Evolutionary conservation across 768 basidiomycete genomes (phyloP), one percentile per base, ranked within the genome.

Genomic region (Rhodotorula diobovata): DNA sequence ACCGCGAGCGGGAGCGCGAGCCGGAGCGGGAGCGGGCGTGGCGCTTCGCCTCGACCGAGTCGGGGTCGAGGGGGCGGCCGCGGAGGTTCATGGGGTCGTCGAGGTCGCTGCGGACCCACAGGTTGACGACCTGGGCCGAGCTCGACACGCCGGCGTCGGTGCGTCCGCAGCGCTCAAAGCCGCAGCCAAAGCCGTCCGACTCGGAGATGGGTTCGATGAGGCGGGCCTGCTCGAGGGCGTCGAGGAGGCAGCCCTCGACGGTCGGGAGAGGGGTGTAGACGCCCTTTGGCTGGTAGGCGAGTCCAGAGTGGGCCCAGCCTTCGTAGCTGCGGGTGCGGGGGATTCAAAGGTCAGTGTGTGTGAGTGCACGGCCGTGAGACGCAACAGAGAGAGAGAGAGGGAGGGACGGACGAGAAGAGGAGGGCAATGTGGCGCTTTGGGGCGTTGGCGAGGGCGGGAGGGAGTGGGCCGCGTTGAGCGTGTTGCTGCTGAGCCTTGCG

Each of bases 101-200:
- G 55, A 88, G 79, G 18, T 86, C 85, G 80, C 91, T 93, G 68
- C 93, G 83, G 21, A 96, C 87, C 89, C 91, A 93, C 15, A 99
- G 83, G 61, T 90, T 91, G 61, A 97, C 84, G 34, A 98, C 93
- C 79, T 98, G 95, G 7, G 92, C 93, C 15, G 89, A 90, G 50
- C 89, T 91, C 79, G 93, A 95, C 68, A 99, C 96, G 0, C 95
- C 94, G 30, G 89, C 85, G 83, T 99, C 96, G 37, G 96, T 98
- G 77, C 96, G 82, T 21, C 96, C 95, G 80, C 96, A 97, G 74
- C 86, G 85, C 78, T 90, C 88, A 87, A 91, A 98, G 46, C 86
- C 90, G 78, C 92, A 93, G 0, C 90, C 94, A 39, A 75, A 75
- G 2, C 25, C 93, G 89, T 76, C 71, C 6, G 16, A 21, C 41